These are phyloP conservation scores for Spergularia marina DNA, from an alignment of 148 eudicot species.

Conservation along the genomic window DNA sequence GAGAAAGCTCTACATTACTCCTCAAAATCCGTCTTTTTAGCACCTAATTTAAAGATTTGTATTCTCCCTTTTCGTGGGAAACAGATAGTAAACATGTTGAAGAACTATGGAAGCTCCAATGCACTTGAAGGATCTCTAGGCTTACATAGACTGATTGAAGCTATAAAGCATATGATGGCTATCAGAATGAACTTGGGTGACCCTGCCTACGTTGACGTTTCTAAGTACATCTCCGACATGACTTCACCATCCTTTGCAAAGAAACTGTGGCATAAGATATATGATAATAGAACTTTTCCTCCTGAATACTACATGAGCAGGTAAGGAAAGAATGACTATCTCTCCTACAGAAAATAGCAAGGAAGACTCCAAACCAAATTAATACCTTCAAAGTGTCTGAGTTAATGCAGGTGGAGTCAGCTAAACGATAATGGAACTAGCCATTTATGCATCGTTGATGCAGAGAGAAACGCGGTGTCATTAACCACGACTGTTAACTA, in stretches of 20 bases:
- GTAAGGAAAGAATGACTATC: constrained; percentile 27
- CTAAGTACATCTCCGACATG: constrained; percentile 62
- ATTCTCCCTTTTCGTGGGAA: constrained; percentile 13
- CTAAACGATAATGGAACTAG: constrained; percentile 85
- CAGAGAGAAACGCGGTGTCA: constrained; percentile 87
- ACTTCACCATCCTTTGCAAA: constrained; percentile 72
- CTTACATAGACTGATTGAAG: constrained; percentile 78
- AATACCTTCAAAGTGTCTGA: not conserved
- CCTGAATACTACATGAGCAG: constrained; percentile 74
- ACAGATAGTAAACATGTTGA: constrained; percentile 70
- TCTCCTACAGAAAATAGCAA: not conserved
- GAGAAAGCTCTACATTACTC: not conserved
- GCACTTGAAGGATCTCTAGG: constrained; percentile 70
- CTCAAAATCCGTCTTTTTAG: not conserved
- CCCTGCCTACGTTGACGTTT: constrained; percentile 59
- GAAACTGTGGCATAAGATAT: constrained; percentile 58
- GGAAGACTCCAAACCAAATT: not conserved
- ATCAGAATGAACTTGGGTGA: constrained; percentile 84
- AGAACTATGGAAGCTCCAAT: constrained; percentile 55
- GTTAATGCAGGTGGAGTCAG: constrained; percentile 74
- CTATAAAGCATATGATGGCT: constrained; percentile 88
- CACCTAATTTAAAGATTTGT: not conserved
- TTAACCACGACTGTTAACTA: constrained; percentile 82
- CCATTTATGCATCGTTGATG: constrained; percentile 91
- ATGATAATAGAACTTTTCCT: constrained; percentile 88